Evolutionary conservation across 164 flowering plant species (phyloP), one percentile per base, ranked within the genome.

Genomic region (Tetrastigma voinierianum): DNA sequence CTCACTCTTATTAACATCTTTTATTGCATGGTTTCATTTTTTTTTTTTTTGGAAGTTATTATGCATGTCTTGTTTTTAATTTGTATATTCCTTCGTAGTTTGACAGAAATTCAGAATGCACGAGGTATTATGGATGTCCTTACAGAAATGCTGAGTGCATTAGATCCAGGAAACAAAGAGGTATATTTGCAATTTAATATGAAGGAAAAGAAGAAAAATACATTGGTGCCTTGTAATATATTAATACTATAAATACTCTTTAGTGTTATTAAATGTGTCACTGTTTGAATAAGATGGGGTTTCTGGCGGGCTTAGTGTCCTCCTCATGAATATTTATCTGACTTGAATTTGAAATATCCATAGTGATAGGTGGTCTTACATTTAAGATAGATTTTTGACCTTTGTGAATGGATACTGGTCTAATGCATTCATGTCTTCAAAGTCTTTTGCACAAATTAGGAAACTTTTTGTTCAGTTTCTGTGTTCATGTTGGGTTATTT

Each of bases 41-140:
- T 12, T 12, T 4, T 66, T 15, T 40, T 12, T 12, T 55, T 43
- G 32, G 13, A 13, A 13, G 14, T 13, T 13, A 16, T 63, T 5
- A 44, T 18, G 14, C 47, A 47, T 48, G 10, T 65, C 15, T 55
- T 61, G 20, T 0, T 68, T 66, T 25, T 12, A 23, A 18, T 15
- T 46, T n/a, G 6, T 47, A 20, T 46, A 15, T 67, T 63, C 21
- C 32, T 68, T 71, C 1, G 45, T 76, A 96, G 98, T 75, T 71
- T 90, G 88, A 67, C 93, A 46, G 99, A 96, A 78, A 88, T 96
- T 76, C 99, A 96, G 75, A 93, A 90, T 83, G 99, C 96, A 21
- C 94, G 93, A 24, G 97, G 96, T 60, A 90, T 92, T 49, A 84
- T 96, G 98, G 99, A 96, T 82, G 99, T 96, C 65, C 93, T 96